A percentile compares a stretch with the other conserved stretches of the same genome.
Conservation (phyloP, 139 green algal genomes). For the Coccomyxa sp. region DNA sequence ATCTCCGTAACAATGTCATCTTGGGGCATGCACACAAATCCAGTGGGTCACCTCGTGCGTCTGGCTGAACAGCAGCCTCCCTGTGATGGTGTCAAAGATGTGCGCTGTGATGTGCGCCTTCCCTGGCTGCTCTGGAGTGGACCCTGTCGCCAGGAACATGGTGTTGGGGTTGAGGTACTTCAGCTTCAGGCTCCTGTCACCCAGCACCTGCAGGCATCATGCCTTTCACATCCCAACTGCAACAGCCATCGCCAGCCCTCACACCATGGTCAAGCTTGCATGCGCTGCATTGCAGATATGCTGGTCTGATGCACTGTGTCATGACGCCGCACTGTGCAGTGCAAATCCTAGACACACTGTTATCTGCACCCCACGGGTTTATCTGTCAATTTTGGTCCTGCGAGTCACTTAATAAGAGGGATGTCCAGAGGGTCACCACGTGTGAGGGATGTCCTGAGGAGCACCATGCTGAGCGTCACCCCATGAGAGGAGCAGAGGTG, state of each 20-base stretch:
- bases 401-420: too few relatives aligned
- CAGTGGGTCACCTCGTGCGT: slow-evolving; percentile 53
- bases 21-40: too few relatives aligned
- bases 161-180: slow-evolving; percentile 93
- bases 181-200: slow-evolving; percentile 79
- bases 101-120: slow-evolving; percentile 22
- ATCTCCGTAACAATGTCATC: too few relatives aligned
- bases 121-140: neutral
- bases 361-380: too few relatives aligned
- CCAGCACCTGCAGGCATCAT: slow-evolving; percentile 54
- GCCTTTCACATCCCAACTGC: neutral
- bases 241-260: too few relatives aligned
- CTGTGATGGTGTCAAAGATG: slow-evolving; percentile 86
- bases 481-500: neutral
- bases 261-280: too few relatives aligned
- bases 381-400: too few relatives aligned
- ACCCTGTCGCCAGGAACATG: slow-evolving; percentile 75
- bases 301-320: neutral
- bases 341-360: too few relatives aligned
- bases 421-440: too few relatives aligned
- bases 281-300: neutral
- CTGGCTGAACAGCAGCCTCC: slow-evolving; percentile 69
- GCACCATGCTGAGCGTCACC: too few relatives aligned
- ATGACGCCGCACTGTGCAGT: too few relatives aligned
- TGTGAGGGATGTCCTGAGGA: too few relatives aligned